Evolutionary conservation across 139 green algal species (phyloP).

Genomic region (Closterium sp.): DNA sequence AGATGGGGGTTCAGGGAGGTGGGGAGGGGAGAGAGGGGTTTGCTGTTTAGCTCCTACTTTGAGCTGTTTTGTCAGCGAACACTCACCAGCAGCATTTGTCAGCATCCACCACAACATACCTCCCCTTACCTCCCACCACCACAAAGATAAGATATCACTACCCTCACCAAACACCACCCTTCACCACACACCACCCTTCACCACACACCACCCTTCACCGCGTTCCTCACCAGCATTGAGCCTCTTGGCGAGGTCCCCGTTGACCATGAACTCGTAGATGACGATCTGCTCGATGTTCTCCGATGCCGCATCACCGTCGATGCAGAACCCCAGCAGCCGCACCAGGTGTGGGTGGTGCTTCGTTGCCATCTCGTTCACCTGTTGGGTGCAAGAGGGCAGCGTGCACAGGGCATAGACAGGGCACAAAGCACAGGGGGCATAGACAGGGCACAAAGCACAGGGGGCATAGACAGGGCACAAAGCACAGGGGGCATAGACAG

Average conservation of each 20-base stretch:
- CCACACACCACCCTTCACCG: neutral
- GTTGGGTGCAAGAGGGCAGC: too few species aligned
- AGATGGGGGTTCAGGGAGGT: too few species aligned
- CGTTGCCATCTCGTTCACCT: neutral
- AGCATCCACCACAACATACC: neutral
- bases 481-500: too few species aligned
- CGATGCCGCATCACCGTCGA: neutral
- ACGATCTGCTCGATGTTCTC: neutral
- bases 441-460: neutral
- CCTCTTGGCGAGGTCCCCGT: neutral
- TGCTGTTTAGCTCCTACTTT: too few species aligned
- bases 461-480: too few species aligned
- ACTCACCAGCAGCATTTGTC: too few species aligned
- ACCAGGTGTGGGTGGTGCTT: neutral
- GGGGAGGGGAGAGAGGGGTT: too few species aligned
- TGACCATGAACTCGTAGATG: neutral
- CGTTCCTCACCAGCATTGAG: neutral
- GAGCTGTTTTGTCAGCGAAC: too few species aligned
- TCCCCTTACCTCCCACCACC: neutral
- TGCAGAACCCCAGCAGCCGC: neutral
- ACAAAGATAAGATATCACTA: neutral
- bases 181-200: neutral
- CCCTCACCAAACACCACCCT: neutral
- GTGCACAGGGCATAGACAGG: neutral
- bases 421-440: too few species aligned